Evolutionary conservation across 2,329 filamentous ascomycete species (phyloP).

Genomic region (Arthrocladium fulminans): DNA sequence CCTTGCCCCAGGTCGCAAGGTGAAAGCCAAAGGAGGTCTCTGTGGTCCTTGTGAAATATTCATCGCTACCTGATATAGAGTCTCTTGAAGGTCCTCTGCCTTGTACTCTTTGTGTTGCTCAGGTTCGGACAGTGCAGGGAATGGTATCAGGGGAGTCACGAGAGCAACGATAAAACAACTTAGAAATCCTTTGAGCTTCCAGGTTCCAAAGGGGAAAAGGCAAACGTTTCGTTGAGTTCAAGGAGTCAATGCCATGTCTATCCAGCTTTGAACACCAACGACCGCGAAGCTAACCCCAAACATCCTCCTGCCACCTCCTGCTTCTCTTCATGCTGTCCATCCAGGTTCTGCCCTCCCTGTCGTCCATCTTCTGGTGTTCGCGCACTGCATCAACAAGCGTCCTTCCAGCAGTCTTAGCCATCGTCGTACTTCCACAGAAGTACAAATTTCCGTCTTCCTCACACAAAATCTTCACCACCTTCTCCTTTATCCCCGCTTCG

Average conservation of each 20-base stretch:
- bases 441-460: constrained; percentile 34
- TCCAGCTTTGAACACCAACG: not conserved
- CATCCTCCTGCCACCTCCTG: constrained; percentile 48
- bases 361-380: constrained; percentile 31
- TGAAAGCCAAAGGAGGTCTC: too few relatives aligned
- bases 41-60: too few relatives aligned
- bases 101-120: not conserved
- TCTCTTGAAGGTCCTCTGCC: not conserved
- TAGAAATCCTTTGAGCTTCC: too few relatives aligned
- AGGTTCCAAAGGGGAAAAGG: too few relatives aligned
- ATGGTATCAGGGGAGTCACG: too few relatives aligned
- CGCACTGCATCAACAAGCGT: constrained; percentile 32
- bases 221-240: too few relatives aligned
- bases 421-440: constrained; percentile 29
- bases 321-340: constrained; percentile 40
- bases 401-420: constrained; percentile 35
- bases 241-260: too few relatives aligned
- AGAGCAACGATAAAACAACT: too few relatives aligned
- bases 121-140: too few relatives aligned
- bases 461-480: constrained; percentile 28
- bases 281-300: constrained; percentile 37
- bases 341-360: constrained; percentile 38
- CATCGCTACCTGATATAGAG: not conserved
- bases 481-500: constrained; percentile 21
- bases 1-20: too few relatives aligned